A percentile compares a stretch with the other conserved stretches of the same genome.
Evolutionary conservation across 495 filamentous ascomycete genomes (phyloP).

Genomic region (Penicillium mononematosum): DNA sequence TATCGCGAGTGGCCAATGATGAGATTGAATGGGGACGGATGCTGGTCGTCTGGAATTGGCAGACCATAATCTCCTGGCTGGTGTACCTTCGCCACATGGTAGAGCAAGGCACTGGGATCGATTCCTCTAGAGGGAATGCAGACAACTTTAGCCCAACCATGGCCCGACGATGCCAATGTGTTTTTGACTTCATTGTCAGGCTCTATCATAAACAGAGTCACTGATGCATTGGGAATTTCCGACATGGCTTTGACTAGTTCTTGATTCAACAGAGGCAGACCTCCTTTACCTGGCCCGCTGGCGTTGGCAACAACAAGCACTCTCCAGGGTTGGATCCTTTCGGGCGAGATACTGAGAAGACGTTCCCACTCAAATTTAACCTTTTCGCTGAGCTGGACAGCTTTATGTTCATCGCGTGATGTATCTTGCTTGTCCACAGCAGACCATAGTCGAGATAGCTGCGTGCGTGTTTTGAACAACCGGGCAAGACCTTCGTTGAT

Average conservation of each 20-base stretch:
- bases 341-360: background rate
- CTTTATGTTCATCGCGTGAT: background rate
- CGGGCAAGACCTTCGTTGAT: background rate
- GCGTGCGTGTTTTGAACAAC: background rate
- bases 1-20: constrained; percentile 3
- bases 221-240: background rate
- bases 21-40: constrained; percentile 1
- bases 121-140: constrained; percentile 1
- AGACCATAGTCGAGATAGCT: constrained; percentile 4
- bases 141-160: constrained; percentile 1
- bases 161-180: background rate
- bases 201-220: constrained; percentile 1
- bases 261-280: background rate
- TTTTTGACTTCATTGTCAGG: constrained; percentile 1
- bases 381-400: background rate
- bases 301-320: background rate
- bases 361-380: constrained; percentile 3
- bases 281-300: constrained; percentile 1
- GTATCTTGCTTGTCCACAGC: background rate
- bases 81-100: constrained; percentile 2
- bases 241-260: constrained; percentile 4
- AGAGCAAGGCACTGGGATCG: background rate
- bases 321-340: background rate
- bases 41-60: background rate
- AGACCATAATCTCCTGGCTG: background rate